Evolutionary conservation across 1,284 basidiomycete genomes (phyloP).

Genomic region (Uromyces viciae-fabae): DNA sequence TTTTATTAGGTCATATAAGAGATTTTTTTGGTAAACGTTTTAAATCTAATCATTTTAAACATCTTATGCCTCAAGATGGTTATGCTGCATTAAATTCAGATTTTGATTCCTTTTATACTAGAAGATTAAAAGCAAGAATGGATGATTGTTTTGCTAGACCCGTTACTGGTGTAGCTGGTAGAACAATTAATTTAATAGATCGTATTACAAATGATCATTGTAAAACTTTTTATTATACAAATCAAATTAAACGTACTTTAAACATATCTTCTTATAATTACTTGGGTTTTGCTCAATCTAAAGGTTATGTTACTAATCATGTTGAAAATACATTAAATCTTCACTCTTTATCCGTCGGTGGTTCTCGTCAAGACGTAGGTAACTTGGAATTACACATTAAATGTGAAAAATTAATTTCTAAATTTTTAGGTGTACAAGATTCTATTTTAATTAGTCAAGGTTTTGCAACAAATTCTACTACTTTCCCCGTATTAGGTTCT

Average conservation of each 20-base stretch:
- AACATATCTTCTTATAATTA: slow-evolving; percentile 99
- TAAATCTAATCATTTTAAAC: slow-evolving; percentile 67
- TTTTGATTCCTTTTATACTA: slow-evolving; percentile 98
- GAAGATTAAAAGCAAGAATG: slow-evolving; percentile 85
- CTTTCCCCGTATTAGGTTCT: slow-evolving; percentile 81
- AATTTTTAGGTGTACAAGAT: slow-evolving; percentile 84
- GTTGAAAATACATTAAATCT: slow-evolving; percentile 62
- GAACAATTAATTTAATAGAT: slow-evolving; percentile 83
- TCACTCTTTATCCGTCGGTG: slow-evolving; percentile 70
- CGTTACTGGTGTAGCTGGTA: slow-evolving; percentile 88
- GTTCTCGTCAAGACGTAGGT: slow-evolving; percentile 75
- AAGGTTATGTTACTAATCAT: slow-evolving; percentile 87
- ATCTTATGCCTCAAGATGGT: slow-evolving; percentile 76
- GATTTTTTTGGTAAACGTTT: slow-evolving; percentile 93
- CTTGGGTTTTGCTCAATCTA: slow-evolving; percentile 92
- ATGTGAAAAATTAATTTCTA: slow-evolving; percentile 80
- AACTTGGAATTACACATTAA: slow-evolving; percentile 76
- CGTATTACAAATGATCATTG: slow-evolving; percentile 79
- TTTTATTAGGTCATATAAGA: slow-evolving; percentile 68
- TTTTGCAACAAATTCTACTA: slow-evolving; percentile 95
- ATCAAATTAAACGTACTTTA: slow-evolving; percentile 76
- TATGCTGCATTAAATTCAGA: slow-evolving; percentile 96
- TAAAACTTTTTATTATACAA: slow-evolving; percentile 72
- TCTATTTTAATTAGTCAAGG: slow-evolving; percentile 91
- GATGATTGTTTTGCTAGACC: slow-evolving; percentile 95